Evolutionary conservation across 257 asterid genomes (phyloP).

Genomic region (Solanum tarijense): DNA sequence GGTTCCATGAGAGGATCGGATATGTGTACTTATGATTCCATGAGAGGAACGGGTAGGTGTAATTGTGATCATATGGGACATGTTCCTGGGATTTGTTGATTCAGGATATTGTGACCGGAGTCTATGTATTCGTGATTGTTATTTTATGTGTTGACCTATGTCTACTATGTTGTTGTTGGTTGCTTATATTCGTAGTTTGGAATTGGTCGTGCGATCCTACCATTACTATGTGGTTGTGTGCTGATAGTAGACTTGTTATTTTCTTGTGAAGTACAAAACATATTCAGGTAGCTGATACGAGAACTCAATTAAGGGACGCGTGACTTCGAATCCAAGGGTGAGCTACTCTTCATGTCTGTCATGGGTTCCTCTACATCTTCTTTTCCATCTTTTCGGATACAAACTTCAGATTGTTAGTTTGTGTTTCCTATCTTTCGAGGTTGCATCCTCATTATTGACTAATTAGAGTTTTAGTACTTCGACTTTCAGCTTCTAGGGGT

Average conservation of each 20-base stretch:
- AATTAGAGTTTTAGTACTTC: neutral
- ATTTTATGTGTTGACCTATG: neutral
- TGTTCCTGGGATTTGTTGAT: neutral
- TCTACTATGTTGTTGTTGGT: neutral
- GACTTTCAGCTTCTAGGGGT: neutral
- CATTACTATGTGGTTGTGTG: neutral
- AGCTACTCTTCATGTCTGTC: neutral
- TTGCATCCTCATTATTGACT: neutral
- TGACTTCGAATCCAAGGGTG: neutral
- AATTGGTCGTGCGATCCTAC: neutral
- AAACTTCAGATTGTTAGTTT: neutral
- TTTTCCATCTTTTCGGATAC: neutral
- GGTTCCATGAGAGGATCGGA: neutral
- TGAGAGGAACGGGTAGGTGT: neutral
- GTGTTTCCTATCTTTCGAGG: neutral
- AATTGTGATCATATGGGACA: too few species aligned
- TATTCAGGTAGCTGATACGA: neutral
- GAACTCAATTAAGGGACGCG: neutral
- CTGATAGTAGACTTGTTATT: neutral
- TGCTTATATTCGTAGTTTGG: neutral
- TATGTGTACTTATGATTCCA: neutral
- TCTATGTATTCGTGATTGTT: neutral
- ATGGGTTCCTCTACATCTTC: neutral
- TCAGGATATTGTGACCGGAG: neutral
- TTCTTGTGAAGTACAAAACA: neutral